Percentiles rank a stretch among this genome's conserved stretches.
Conservation (phyloP, 371 early-diverging fungal species). For the Rhizomucor pusillus region DNA sequence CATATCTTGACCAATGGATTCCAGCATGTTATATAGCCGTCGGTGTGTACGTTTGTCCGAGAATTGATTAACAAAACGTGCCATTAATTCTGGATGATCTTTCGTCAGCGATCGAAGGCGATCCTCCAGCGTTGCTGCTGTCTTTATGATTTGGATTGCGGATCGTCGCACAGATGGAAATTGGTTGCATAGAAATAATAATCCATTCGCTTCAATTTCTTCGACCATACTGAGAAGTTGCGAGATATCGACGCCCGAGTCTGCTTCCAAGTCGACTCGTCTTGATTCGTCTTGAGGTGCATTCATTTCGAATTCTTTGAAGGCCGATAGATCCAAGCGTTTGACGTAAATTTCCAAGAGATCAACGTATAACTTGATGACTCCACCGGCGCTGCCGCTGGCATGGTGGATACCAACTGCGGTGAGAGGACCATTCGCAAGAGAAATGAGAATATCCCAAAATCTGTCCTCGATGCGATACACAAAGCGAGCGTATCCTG, state of each 20-base stretch:
- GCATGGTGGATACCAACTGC: slow-evolving; percentile 12
- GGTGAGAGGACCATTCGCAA: slow-evolving; percentile 34
- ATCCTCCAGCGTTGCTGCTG: slow-evolving; percentile 54
- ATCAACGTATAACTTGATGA: slow-evolving; percentile 41
- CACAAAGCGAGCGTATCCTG: slow-evolving; percentile 56
- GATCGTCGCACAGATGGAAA: slow-evolving; percentile 55
- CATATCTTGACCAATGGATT: slow-evolving; percentile 44
- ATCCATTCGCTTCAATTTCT: slow-evolving; percentile 73
- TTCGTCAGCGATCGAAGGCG: slow-evolving; percentile 24
- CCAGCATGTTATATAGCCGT: slow-evolving; percentile 44
- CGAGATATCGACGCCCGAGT: slow-evolving; percentile 15
- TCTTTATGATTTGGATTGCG: slow-evolving; percentile 57
- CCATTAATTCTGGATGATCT: slow-evolving; percentile 4
- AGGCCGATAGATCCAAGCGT: slow-evolving; percentile 25
- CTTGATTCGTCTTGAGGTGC: slow-evolving; percentile 2
- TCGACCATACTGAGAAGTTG: slow-evolving; percentile 55
- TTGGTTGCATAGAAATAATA: slow-evolving; percentile 70
- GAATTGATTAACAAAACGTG: slow-evolving; percentile 7
- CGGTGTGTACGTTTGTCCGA: slow-evolving; percentile 11
- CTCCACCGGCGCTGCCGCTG: slow-evolving; percentile 27
- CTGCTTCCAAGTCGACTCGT: slow-evolving; percentile 5
- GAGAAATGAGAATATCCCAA: slow-evolving; percentile 48
- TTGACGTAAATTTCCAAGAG: slow-evolving; percentile 40
- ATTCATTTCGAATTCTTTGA: slow-evolving; percentile 12
- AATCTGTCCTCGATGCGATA: slow-evolving; percentile 61